A percentile compares a stretch with the other conserved stretches of the same genome.
Conservation (phyloP, 768 basidiomycete species). For the Termitomyces sp. region DNA sequence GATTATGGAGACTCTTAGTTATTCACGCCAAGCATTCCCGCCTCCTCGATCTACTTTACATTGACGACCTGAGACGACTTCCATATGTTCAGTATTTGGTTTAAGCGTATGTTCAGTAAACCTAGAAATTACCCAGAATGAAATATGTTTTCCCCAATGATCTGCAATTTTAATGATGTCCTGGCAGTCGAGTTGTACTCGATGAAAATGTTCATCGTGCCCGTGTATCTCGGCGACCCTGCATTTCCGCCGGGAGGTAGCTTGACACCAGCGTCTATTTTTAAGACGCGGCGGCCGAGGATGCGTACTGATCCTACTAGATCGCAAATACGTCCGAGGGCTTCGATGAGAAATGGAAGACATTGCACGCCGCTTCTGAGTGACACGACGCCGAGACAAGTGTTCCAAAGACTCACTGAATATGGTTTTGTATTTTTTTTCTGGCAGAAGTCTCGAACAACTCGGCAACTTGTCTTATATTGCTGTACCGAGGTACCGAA, state of each 20-base stretch:
- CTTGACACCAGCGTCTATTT: constrained; percentile 4
- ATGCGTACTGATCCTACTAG: constrained; percentile 6
- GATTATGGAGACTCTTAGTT: constrained; percentile 38
- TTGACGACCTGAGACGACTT: constrained; percentile 3
- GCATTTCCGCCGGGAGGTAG: constrained; percentile 8
- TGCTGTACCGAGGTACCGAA: constrained; percentile 3
- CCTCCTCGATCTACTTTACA: not conserved
- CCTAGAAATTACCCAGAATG: not conserved
- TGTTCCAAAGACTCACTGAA: not conserved
- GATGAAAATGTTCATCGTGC: not conserved
- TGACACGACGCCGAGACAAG: not conserved
- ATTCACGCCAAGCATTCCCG: not conserved
- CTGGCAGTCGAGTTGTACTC: not conserved
- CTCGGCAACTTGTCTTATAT: not conserved
- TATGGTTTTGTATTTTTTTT: not conserved
- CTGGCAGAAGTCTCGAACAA: not conserved
- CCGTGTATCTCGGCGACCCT: constrained; percentile 9
- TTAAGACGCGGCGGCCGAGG: constrained; percentile 14
- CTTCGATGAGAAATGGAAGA: constrained; percentile 10
- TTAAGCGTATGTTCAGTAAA: not conserved
- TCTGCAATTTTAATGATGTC: not conserved
- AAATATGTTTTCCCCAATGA: not conserved
- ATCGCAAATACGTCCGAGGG: constrained; percentile 7
- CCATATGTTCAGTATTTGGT: not conserved
- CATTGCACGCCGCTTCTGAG: not conserved